phyloP scores from a whole-genome alignment of 768 basidiomycete species.

The Candolleomyces aberdarensis region DNA sequence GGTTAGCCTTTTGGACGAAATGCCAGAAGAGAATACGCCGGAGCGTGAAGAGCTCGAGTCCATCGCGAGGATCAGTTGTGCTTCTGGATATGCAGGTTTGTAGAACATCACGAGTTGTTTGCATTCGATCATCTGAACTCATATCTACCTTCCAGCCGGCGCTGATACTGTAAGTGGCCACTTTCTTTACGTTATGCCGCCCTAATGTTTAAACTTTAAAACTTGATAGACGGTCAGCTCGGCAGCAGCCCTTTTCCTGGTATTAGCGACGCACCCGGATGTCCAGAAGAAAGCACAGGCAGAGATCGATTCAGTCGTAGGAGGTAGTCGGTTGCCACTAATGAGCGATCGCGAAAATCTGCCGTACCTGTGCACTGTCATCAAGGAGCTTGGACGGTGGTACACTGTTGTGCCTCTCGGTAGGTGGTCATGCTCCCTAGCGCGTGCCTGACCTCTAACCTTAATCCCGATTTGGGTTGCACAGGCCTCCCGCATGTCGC shows the following conservation, averaged over 20 bases:
- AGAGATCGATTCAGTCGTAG: conserved; percentile 16
- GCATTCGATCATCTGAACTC: not conserved
- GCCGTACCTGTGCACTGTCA: conserved; percentile 15
- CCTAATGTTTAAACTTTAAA: not conserved
- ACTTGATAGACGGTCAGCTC: not conserved
- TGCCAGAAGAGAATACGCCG: not conserved
- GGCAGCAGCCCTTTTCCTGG: conserved; percentile 7
- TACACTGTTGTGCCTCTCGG: conserved; percentile 20
- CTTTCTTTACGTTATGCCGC: not conserved
- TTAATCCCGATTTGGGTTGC: not conserved
- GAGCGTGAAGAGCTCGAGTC: not conserved
- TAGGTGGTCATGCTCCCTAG: conserved; percentile 26
- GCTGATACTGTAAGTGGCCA: conserved; percentile 1
- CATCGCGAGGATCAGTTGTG: not conserved
- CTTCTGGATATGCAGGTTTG: not conserved
- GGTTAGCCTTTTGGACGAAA: not conserved
- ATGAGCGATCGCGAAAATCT: conserved; percentile 11
- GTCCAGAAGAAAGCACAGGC: conserved; percentile 12
- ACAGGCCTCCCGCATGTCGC: not conserved
- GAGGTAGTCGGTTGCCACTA: conserved; percentile 13
- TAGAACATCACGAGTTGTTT: not conserved
- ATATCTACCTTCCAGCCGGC: not conserved
- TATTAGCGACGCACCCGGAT: conserved; percentile 13
- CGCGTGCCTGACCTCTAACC: conserved; percentile 15
- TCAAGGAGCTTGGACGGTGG: conserved; percentile 14